A percentile compares a stretch with the other conserved stretches of the same genome.
These are phyloP conservation scores for Beauveria bassiana DNA, from an alignment of 2,329 filamentous ascomycete species.

Conservation along the genomic window DNA sequence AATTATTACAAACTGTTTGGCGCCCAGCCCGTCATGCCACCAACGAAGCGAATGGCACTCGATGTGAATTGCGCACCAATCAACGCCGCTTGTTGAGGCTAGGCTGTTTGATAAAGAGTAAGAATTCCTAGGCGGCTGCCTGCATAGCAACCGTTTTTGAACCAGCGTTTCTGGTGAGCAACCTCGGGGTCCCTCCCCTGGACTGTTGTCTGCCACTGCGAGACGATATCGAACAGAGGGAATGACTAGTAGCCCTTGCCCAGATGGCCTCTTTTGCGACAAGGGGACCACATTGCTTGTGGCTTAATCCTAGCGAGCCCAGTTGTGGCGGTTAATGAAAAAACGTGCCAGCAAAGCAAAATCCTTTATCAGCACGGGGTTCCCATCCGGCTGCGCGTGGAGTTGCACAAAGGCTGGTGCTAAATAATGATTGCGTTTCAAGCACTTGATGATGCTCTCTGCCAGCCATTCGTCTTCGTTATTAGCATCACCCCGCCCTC, in stretches of 20 bases:
- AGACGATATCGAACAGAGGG: not conserved
- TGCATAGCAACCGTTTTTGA: no score
- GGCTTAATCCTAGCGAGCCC: not conserved
- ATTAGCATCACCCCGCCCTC: not conserved
- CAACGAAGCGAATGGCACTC: no score
- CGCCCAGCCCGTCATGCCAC: not conserved
- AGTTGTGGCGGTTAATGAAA: slow-evolving; percentile 5
- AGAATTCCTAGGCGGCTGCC: no score
- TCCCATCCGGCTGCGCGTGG: not conserved
- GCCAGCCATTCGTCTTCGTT: not conserved
- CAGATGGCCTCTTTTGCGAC: not conserved
- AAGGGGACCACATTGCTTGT: not conserved
- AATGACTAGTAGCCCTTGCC: not conserved
- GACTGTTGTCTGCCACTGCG: no score
- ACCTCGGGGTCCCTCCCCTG: no score
- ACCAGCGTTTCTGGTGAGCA: no score
- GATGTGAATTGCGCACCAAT: no score
- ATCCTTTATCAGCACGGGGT: not conserved
- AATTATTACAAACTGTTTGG: not conserved
- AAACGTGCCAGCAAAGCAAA: not conserved
- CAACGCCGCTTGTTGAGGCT: no score
- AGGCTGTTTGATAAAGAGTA: no score
- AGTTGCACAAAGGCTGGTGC: no score
- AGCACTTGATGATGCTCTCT: not conserved
- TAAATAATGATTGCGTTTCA: not conserved